Percentiles rank a stretch among this genome's conserved stretches.
phyloP scores from a whole-genome alignment of 768 basidiomycete species.

The Leucocoprinus sp. region DNA sequence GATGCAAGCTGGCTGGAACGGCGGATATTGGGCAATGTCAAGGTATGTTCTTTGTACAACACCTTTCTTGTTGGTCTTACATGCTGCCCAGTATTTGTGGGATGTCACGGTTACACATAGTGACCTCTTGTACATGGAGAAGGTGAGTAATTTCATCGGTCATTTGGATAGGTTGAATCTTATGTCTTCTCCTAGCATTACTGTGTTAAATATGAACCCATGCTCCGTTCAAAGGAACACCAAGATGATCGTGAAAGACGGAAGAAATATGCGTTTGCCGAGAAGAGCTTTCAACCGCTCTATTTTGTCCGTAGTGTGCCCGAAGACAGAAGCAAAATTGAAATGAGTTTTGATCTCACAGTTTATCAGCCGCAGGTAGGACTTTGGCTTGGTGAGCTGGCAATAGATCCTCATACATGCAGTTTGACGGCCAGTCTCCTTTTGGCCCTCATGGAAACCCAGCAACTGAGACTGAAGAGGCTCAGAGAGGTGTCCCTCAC shows the following conservation, averaged over 20 bases:
- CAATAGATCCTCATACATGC: not conserved
- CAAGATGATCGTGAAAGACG: conserved; percentile 18
- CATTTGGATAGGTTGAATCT: not conserved
- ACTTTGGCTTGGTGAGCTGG: not conserved
- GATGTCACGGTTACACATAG: conserved; percentile 45
- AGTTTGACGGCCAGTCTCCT: conserved; percentile 1
- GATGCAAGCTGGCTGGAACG: conserved; percentile 22
- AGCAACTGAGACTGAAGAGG: not conserved
- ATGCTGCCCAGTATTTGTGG: conserved; percentile 25
- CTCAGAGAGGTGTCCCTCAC: not conserved
- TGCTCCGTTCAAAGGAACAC: conserved; percentile 21
- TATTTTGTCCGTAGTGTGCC: conserved; percentile 40
- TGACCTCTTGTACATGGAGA: conserved; percentile 37
- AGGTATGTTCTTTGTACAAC: conserved; percentile 11
- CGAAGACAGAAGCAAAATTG: conserved; percentile 35
- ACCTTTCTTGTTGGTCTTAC: not conserved
- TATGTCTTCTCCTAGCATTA: conserved; percentile 26
- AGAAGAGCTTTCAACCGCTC: conserved; percentile 33
- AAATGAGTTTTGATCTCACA: conserved; percentile 46
- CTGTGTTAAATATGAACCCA: conserved; percentile 27
- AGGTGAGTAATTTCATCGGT: conserved; percentile 19
- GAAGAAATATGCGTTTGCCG: conserved; percentile 27
- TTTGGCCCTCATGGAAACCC: not conserved
- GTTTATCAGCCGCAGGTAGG: conserved; percentile 39
- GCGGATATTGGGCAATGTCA: conserved; percentile 24